These are phyloP conservation scores for Penicillium sp. DNA, from an alignment of 2,329 filamentous ascomycete species.

Conservation along the genomic window DNA sequence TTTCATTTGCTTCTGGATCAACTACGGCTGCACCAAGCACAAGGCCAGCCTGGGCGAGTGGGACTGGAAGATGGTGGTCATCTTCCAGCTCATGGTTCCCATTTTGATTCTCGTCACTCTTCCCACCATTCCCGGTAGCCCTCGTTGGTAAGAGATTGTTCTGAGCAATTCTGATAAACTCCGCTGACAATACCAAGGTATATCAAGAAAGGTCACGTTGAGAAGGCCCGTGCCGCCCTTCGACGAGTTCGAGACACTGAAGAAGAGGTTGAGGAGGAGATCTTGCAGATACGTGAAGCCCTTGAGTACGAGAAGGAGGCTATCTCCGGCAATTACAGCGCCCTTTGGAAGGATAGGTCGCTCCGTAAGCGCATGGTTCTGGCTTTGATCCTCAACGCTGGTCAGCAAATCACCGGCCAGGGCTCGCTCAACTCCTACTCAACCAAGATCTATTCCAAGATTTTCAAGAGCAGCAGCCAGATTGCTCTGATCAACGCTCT, in stretches of 20 bases:
- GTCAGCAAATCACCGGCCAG: conserved; percentile 73
- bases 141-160: conserved; percentile 58
- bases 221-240: conserved; percentile 63
- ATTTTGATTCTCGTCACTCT: conserved; percentile 63
- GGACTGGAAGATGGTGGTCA: conserved; percentile 74
- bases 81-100: conserved; percentile 73
- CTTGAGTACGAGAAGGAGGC: conserved; percentile 73
- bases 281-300: conserved; percentile 67
- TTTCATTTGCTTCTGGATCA: conserved; percentile 69
- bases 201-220: conserved; percentile 64
- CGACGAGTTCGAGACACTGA: conserved; percentile 65
- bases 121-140: conserved; percentile 69
- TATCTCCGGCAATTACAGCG: conserved; percentile 64
- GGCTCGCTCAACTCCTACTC: conserved; percentile 74
- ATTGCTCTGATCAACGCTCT: conserved; percentile 75
- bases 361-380: conserved; percentile 68
- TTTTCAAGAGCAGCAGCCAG: conserved; percentile 61
- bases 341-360: conserved; percentile 71
- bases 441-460: conserved; percentile 73
- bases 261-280: conserved; percentile 68
- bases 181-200: conserved; percentile 29
- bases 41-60: conserved; percentile 63
- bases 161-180: background rate
- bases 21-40: conserved; percentile 64
- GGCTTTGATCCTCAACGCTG: conserved; percentile 68